Conservation (phyloP, 164 flowering plant species). For the Dillenia suffruticosa region DNA sequence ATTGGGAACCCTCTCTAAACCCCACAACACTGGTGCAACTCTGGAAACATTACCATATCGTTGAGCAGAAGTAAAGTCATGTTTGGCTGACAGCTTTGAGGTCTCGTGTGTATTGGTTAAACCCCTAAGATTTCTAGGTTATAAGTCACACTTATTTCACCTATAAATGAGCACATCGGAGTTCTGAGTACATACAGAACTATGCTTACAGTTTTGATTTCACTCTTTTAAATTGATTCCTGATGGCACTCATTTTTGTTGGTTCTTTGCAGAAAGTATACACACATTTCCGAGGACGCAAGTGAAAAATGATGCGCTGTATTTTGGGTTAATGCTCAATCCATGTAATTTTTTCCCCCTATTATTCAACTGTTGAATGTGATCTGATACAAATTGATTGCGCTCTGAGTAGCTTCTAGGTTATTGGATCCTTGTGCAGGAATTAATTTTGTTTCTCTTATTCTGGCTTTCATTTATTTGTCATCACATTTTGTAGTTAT, state of each 20-base stretch:
- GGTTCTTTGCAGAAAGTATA: constrained; percentile 68
- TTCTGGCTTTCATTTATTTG: no score
- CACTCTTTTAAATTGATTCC: background rate
- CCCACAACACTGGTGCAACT: background rate
- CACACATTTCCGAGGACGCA: constrained; percentile 71
- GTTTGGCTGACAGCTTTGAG: constrained; percentile 1
- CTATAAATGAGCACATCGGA: background rate
- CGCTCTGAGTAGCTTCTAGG: no score
- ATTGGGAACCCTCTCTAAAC: no score
- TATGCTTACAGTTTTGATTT: background rate
- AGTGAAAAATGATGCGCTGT: constrained; percentile 26
- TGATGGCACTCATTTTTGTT: constrained; percentile 6
- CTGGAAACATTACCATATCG: background rate
- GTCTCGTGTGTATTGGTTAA: background rate
- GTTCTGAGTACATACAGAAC: background rate
- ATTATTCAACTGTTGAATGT: no score
- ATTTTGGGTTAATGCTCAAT: no score
- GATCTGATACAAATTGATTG: no score
- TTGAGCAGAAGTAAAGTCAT: background rate
- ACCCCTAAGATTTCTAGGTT: background rate
- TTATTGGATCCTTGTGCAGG: no score
- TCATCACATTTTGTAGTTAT: no score
- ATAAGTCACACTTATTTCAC: background rate
- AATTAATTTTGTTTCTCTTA: no score
- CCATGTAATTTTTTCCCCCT: no score